Evolutionary conservation across 2,329 filamentous ascomycete genomes (phyloP), one percentile per base, ranked within the genome.

Genomic region (Beauveria pseudobassiana): DNA sequence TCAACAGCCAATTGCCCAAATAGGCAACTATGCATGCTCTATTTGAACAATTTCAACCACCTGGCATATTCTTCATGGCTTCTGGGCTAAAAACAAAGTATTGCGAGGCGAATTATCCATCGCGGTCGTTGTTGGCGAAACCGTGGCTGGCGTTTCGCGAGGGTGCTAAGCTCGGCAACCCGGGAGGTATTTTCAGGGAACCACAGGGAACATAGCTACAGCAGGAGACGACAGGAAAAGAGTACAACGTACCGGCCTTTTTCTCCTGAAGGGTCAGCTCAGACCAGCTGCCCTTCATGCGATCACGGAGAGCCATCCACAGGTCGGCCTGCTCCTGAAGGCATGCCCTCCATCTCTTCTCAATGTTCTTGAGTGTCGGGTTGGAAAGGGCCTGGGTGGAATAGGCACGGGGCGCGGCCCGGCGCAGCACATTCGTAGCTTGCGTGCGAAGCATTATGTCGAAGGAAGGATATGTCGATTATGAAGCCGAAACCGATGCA

Each of bases 341-440:
- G 93, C 90, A 98, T 93, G 66, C 82, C 86, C 83, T 99, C 95
- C 95, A 99, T 82, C 95, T 86, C 88, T 96, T 97, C 87, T 99
- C 95, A 74, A 99, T 98, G 80, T 96, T 92, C 78, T 91, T 90
- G 73, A 99, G 86, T 63, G 91, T 97, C 70, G 96, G 95, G 83
- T 97, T 98, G 74, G 93, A 96, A 80, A 99, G 96, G 75, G 93
- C 93, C 77, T 96, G 92, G 70, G 90, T 90, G 70, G 89, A 86
- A 71, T 85, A 80, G 73, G 80, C 74, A 71, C 79, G 75, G 70
- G 71, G 69, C 71, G 71, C 71, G 67, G 77, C 76, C 74, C 77
- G 75, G 76, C 81, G 82, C 76, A 83, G 76, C 72, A 82, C 73
- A 68, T 78, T 78, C 67, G 80, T 77, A 68, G 79, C 77, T 67